phyloP scores from a whole-genome alignment of 129 eudicot species.

The Silybum marianum region DNA sequence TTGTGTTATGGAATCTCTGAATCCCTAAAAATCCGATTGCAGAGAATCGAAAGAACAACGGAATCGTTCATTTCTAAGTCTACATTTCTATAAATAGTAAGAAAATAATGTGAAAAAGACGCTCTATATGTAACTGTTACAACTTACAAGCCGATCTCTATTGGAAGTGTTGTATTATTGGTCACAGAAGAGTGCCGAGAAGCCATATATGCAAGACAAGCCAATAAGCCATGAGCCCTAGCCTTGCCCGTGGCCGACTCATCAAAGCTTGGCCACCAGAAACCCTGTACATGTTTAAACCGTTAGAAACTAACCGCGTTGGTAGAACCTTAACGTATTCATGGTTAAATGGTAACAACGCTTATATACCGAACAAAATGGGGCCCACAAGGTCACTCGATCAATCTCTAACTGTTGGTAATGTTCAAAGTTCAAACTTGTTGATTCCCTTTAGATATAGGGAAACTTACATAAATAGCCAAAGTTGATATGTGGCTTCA shows the following conservation, averaged over 20 bases:
- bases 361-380: not conserved
- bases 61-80: constrained; percentile 23
- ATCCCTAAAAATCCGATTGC: constrained; percentile 39
- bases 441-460: not conserved
- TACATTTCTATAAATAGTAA: constrained; percentile 3
- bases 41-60: constrained; percentile 24
- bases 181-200: constrained; percentile 62
- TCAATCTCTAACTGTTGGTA: not conserved
- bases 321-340: too few relatives aligned
- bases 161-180: not conserved
- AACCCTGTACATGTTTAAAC: constrained; percentile 46
- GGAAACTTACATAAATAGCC: too few relatives aligned
- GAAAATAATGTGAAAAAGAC: constrained; percentile 5
- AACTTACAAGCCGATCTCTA: not conserved
- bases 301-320: not conserved
- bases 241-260: constrained; percentile 78
- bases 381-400: not conserved
- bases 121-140: constrained; percentile 24
- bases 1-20: constrained; percentile 27
- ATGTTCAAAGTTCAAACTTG: not conserved
- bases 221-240: constrained; percentile 74
- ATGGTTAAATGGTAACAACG: not conserved
- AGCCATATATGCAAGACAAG: constrained; percentile 70
- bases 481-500: too few relatives aligned
- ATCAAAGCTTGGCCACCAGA: constrained; percentile 62